Base-by-base conservation (phyloP, 371 early-diverging fungal genomes). In the Mortierella sp. region DNA sequence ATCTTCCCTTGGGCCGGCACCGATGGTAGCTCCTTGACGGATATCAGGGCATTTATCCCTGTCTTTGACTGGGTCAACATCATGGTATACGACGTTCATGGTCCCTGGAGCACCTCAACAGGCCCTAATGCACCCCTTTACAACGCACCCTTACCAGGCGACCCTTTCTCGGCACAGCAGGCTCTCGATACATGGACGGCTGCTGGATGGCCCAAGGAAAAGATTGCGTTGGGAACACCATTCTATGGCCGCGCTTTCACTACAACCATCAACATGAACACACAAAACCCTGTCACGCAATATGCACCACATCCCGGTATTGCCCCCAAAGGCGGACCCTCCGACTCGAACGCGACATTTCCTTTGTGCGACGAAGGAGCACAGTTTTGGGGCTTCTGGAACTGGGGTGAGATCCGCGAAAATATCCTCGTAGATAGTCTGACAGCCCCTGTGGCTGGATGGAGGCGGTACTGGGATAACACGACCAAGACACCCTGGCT, bases 401-500 rank as follows among this genome's bases (percentile, higher is more conserved):
- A 91, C 78, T 95, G 93, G 92, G 82, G 87, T 70, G 92, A 92
- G 79, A 55, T 95, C 73, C 91, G 94, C 10, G 89, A 91, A 74
- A 90, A 90, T 10, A 74, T 92, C 1, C 64, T 94, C 16, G 71
- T 80, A n/a, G 77, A 57, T 57, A 57, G 89, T 44, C 82, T 79
- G 5, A 85, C 88, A 13, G 85, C 85, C 31, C 85, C 94, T 6
- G 90, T 76, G 0, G 50, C 74, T 21, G 90, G 90, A 13, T 93
- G 91, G 91, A 79, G 80, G 19, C 90, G 93, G 28, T 82, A 91
- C 75, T 94, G 92, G 93, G 95, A 95, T 71, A 80, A 89, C n/a
- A 82, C 82, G 13, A 87, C 93, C 28, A 83, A 91, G 82, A 94
- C 95, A 0, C 95, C 95, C n/a, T 94, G 94, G 95, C 80, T 95